Evolutionary conservation across 1,139 yeast genomes (phyloP).

Genomic region (Blastobotrys aristatus): DNA sequence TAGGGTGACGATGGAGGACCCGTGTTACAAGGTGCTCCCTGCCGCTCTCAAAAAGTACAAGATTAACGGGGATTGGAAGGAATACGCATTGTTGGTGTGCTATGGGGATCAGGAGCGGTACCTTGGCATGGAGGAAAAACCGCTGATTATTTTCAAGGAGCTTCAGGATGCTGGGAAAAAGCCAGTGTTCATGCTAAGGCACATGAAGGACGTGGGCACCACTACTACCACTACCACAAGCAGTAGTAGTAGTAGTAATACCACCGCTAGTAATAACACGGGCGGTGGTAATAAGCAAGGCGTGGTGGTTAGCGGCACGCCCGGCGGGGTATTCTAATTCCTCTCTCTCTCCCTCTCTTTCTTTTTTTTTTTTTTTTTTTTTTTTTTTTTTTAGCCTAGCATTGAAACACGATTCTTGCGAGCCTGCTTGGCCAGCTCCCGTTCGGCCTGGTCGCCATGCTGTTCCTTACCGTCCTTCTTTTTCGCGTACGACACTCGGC

Average conservation of each 20-base stretch:
- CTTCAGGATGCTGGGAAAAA: slow-evolving; percentile 80
- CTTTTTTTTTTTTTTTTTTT: slow-evolving; percentile 1
- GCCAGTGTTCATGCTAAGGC: slow-evolving; percentile 91
- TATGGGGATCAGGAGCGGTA: slow-evolving; percentile 89
- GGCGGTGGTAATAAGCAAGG: slow-evolving; percentile 21
- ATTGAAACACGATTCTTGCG: too few species aligned
- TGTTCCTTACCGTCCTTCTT: slow-evolving; percentile 55
- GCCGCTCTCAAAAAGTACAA: slow-evolving; percentile 87
- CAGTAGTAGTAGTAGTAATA: too few species aligned
- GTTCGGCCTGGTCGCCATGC: slow-evolving; percentile 80
- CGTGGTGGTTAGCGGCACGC: slow-evolving; percentile 32
- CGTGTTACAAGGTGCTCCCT: slow-evolving; percentile 82
- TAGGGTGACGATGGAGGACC: slow-evolving; percentile 85
- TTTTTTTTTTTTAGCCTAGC: background rate
- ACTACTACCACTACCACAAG: too few species aligned
- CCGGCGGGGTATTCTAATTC: slow-evolving; percentile 36
- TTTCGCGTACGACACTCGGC: slow-evolving; percentile 64
- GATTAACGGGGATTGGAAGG: slow-evolving; percentile 78
- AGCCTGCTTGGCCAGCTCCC: slow-evolving; percentile 69
- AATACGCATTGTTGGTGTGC: slow-evolving; percentile 83
- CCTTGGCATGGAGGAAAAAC: slow-evolving; percentile 78
- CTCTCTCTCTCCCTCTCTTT: too few species aligned
- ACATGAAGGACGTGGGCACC: slow-evolving; percentile 49
- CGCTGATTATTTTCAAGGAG: slow-evolving; percentile 83
- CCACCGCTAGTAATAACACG: too few species aligned